phyloP scores from a whole-genome alignment of 2,329 filamentous ascomycete species.

The Ceratocystiopsis minuta region DNA sequence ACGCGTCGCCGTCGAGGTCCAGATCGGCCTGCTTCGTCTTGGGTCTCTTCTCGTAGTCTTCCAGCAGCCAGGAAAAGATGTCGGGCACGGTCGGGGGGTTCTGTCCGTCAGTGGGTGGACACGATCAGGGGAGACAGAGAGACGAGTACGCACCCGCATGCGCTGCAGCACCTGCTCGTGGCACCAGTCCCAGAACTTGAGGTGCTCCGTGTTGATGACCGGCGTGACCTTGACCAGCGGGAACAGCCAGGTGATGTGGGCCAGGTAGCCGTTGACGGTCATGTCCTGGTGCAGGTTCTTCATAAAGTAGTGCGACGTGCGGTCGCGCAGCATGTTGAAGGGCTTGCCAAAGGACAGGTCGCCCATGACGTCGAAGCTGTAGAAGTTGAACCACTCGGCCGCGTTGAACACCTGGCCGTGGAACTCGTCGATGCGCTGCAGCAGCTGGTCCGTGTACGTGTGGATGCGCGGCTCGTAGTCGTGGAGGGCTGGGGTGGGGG shows the following conservation, averaged over 20 bases:
- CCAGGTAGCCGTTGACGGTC: constrained; percentile 7
- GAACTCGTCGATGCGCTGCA: constrained; percentile 7
- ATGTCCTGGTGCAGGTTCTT: constrained; percentile 8
- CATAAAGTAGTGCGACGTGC: constrained; percentile 8
- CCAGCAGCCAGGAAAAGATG: constrained; percentile 5
- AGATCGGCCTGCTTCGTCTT: neutral
- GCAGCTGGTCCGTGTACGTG: constrained; percentile 9
- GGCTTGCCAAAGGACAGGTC: constrained; percentile 16
- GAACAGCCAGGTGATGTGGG: constrained; percentile 9
- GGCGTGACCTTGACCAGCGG: constrained; percentile 8
- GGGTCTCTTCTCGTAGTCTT: constrained; percentile 1
- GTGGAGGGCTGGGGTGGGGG: constrained; percentile 6
- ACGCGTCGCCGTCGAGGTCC: constrained; percentile 3
- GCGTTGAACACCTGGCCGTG: constrained; percentile 9
- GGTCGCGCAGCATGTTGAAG: constrained; percentile 14
- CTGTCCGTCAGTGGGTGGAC: too few species aligned
- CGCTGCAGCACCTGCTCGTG: constrained; percentile 6
- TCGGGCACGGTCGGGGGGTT: constrained; percentile 3
- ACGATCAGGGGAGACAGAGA: too few species aligned
- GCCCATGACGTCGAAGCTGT: constrained; percentile 17
- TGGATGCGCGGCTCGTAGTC: constrained; percentile 12
- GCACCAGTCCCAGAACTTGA: constrained; percentile 7
- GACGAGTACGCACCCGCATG: too few species aligned
- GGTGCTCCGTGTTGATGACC: constrained; percentile 6
- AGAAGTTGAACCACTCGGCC: constrained; percentile 15